Evolutionary conservation across 2,329 filamentous ascomycete species (phyloP).

Genomic region (Diaporthe citriasiana): DNA sequence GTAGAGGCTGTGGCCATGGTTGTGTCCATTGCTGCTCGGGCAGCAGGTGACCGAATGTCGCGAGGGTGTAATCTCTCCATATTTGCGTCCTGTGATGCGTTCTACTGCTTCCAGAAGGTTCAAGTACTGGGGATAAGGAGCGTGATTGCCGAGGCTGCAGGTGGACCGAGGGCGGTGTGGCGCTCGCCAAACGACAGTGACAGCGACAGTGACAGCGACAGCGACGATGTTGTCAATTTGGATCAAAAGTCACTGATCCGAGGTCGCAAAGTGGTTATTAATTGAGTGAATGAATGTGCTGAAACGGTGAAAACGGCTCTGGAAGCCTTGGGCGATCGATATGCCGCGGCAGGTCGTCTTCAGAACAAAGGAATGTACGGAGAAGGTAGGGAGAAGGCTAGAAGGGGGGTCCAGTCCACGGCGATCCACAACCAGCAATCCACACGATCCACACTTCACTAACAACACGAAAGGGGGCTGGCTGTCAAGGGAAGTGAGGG

Average conservation of each 20-base stretch:
- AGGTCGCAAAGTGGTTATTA: background rate
- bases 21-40: conserved; percentile 23
- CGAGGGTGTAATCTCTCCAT: conserved; percentile 41
- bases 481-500: conserved; percentile 23
- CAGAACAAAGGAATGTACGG: conserved; percentile 25
- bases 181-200: background rate
- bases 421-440: conserved; percentile 23
- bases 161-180: background rate
- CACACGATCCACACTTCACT: conserved; percentile 28
- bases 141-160: conserved; percentile 16
- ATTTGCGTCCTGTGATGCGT: background rate
- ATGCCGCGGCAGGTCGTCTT: background rate
- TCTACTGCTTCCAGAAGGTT: background rate
- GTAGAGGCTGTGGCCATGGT: conserved; percentile 9
- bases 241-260: background rate
- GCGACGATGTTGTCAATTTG: conserved; percentile 11
- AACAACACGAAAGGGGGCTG: conserved; percentile 30
- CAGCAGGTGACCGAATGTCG: conserved; percentile 23
- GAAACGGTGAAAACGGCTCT: conserved; percentile 1
- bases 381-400: conserved; percentile 28
- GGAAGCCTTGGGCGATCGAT: background rate
- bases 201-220: background rate
- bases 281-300: conserved; percentile 7
- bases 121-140: conserved; percentile 13
- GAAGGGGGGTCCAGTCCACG: conserved; percentile 27